phyloP scores from a whole-genome alignment of 805 yeast genomes.

The Candida ipomoeae region DNA sequence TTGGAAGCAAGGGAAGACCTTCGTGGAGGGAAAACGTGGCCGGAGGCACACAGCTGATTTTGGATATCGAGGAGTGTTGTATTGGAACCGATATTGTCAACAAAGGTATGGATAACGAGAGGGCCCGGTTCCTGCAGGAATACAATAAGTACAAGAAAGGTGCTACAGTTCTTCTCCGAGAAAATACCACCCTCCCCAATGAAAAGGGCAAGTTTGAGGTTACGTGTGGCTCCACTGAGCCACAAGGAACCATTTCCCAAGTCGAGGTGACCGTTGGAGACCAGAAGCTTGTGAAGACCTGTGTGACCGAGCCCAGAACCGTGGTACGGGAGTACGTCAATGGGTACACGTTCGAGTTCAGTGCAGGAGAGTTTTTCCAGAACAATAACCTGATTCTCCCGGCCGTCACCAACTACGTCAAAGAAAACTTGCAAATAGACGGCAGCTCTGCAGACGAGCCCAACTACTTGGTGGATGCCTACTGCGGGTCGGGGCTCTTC shows the following conservation, averaged over 20 bases:
- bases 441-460: conserved; percentile 29
- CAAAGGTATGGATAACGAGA: conserved; percentile 66
- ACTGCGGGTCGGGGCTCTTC: conserved; percentile 94
- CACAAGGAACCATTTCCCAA: conserved; percentile 28
- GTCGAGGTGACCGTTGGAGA: conserved; percentile 23
- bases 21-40: conserved; percentile 51
- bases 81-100: conserved; percentile 83
- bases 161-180: conserved; percentile 82
- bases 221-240: conserved; percentile 42
- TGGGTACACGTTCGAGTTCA: conserved; percentile 77
- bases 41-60: conserved; percentile 60
- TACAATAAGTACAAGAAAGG: conserved; percentile 60
- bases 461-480: conserved; percentile 83
- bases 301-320: conserved; percentile 74
- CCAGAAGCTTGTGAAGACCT: conserved; percentile 50
- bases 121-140: conserved; percentile 49
- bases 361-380: conserved; percentile 96
- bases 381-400: conserved; percentile 88
- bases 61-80: conserved; percentile 92
- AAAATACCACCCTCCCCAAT: conserved; percentile 50
- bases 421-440: conserved; percentile 52
- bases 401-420: conserved; percentile 74
- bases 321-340: conserved; percentile 73
- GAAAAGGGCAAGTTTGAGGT: conserved; percentile 22
- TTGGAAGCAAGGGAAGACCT: conserved; percentile 81